phyloP scores from a whole-genome alignment of 2,329 filamentous ascomycete species.

The Nemania sp. region DNA sequence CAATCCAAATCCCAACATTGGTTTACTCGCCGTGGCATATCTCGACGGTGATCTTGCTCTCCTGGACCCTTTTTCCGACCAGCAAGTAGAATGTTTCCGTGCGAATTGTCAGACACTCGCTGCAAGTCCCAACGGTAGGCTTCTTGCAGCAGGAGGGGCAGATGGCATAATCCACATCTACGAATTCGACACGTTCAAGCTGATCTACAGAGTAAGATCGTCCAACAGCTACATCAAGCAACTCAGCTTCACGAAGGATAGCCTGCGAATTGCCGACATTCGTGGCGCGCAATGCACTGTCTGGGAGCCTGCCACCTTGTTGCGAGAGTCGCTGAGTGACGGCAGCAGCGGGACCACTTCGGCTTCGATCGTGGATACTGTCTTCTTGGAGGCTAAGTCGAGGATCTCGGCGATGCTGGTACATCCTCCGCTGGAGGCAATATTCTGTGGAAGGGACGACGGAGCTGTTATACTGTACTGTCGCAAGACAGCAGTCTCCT shows the following conservation, averaged over 20 bases:
- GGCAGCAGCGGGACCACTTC: neutral
- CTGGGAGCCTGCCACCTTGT: slow-evolving; percentile 3
- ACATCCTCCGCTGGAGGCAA: neutral
- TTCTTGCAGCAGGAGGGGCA: slow-evolving; percentile 1
- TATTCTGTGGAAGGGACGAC: slow-evolving; percentile 4
- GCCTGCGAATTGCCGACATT: slow-evolving; percentile 5
- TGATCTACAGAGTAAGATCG: slow-evolving; percentile 1
- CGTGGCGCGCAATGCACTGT: slow-evolving; percentile 11
- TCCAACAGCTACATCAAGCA: neutral
- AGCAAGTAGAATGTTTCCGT: neutral
- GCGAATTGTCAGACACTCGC: slow-evolving; percentile 7
- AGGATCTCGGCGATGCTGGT: neutral
- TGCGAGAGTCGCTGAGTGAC: neutral
- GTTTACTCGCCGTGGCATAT: neutral
- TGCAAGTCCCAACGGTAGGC: slow-evolving; percentile 4
- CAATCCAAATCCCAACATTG: slow-evolving; percentile 8
- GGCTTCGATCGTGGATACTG: neutral
- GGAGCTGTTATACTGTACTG: slow-evolving; percentile 1
- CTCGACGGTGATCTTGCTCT: slow-evolving; percentile 8
- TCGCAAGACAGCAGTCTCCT: neutral
- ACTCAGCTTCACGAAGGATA: neutral
- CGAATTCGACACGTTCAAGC: slow-evolving; percentile 9
- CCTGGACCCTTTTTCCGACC: slow-evolving; percentile 1
- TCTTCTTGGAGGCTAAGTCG: neutral
- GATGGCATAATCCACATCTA: neutral